A percentile compares a stretch with the other conserved stretches of the same genome.
These are phyloP conservation scores for Leccinum huronense DNA, from an alignment of 1,284 basidiomycete genomes.

Conservation along the genomic window DNA sequence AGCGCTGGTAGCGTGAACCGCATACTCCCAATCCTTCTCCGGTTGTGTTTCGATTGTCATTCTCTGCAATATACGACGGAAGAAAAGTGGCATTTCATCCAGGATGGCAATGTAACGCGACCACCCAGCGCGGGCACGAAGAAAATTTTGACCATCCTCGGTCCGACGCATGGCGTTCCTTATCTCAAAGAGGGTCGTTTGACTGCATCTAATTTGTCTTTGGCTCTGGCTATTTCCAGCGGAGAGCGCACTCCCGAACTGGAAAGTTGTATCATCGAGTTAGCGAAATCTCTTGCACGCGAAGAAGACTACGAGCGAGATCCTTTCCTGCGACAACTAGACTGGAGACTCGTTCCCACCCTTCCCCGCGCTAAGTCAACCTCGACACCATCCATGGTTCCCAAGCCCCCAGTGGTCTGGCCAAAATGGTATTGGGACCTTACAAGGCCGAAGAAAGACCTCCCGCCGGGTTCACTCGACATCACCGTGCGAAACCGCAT, in stretches of 20 bases:
- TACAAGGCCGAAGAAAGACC: slow-evolving; percentile 64
- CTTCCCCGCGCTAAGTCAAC: not conserved
- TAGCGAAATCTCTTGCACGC: slow-evolving; percentile 40
- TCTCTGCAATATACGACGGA: slow-evolving; percentile 64
- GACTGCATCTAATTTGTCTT: slow-evolving; percentile 37
- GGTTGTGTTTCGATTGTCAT: slow-evolving; percentile 67
- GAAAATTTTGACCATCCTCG: slow-evolving; percentile 45
- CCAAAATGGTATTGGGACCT: slow-evolving; percentile 99
- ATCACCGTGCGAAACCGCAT: slow-evolving; percentile 84
- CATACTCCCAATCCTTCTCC: slow-evolving; percentile 77
- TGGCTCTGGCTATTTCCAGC: slow-evolving; percentile 44
- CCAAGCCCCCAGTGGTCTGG: slow-evolving; percentile 46
- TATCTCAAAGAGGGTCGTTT: slow-evolving; percentile 42
- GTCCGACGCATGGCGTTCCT: slow-evolving; percentile 42
- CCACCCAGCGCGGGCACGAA: slow-evolving; percentile 40
- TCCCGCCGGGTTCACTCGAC: slow-evolving; percentile 71
- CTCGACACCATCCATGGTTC: not conserved
- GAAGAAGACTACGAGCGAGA: slow-evolving; percentile 36
- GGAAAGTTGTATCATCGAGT: slow-evolving; percentile 33
- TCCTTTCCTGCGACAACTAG: slow-evolving; percentile 65
- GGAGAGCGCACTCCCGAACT: slow-evolving; percentile 38
- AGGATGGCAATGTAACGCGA: slow-evolving; percentile 37
- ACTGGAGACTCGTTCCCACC: slow-evolving; percentile 48
- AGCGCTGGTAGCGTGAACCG: slow-evolving; percentile 59
- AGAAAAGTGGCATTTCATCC: slow-evolving; percentile 66